Evolutionary conservation across 495 filamentous ascomycete genomes (phyloP).

Genomic region (Aspergillus avenaceus): DNA sequence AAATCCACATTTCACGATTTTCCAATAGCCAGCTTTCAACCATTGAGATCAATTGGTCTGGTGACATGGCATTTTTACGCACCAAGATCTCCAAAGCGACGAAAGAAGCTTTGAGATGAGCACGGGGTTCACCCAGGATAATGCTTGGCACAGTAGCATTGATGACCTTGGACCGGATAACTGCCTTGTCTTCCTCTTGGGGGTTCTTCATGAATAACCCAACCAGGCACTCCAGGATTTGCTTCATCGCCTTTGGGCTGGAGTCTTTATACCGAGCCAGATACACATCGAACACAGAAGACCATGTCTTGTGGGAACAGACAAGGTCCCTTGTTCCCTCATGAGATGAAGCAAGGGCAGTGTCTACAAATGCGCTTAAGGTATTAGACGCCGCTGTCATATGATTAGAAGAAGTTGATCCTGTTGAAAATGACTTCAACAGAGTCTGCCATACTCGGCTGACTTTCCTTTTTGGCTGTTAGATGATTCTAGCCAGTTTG

Average conservation of each 20-base stretch:
- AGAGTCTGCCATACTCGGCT: conserved; percentile 35
- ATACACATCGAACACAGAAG: conserved; percentile 63
- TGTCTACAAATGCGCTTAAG: conserved; percentile 43
- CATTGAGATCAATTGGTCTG: conserved; percentile 28
- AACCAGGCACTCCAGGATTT: conserved; percentile 59
- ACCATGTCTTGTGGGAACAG: conserved; percentile 50
- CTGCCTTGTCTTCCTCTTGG: conserved; percentile 17
- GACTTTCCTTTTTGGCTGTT: conserved; percentile 28
- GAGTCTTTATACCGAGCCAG: conserved; percentile 70
- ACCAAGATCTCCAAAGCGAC: conserved; percentile 40
- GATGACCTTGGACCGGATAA: conserved; percentile 19
- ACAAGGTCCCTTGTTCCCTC: conserved; percentile 30
- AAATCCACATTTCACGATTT: conserved; percentile 25
- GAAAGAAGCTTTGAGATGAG: conserved; percentile 37
- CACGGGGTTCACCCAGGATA: conserved; percentile 36
- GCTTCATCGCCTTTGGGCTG: conserved; percentile 70
- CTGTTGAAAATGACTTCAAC: conserved; percentile 34
- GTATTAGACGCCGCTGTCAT: conserved; percentile 43
- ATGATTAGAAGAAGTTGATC: conserved; percentile 36
- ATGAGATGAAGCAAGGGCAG: conserved; percentile 33
- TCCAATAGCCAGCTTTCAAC: conserved; percentile 29
- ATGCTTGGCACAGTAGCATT: conserved; percentile 32
- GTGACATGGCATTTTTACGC: conserved; percentile 30
- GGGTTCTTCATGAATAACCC: conserved; percentile 49
- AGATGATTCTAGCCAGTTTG: conserved; percentile 10